Percentiles rank a stretch among this genome's conserved stretches.
phyloP scores from a whole-genome alignment of 2,329 filamentous ascomycete species.

The Parascedosporium putredinis region DNA sequence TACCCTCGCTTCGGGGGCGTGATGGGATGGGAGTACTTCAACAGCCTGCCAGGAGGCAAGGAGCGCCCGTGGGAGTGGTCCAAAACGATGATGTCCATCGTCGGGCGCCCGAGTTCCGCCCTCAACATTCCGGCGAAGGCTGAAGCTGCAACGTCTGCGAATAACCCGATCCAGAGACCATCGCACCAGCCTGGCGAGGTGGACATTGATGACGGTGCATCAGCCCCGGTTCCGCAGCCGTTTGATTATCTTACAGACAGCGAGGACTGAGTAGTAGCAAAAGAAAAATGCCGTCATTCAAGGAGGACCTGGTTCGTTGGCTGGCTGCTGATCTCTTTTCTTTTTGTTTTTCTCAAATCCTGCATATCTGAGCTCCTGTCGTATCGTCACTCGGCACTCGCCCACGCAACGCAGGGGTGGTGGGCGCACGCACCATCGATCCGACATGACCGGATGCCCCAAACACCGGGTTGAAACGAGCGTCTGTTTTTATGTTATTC shows the following conservation, averaged over 20 bases:
- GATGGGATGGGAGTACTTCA: slow-evolving; percentile 96
- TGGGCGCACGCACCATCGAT: too few species aligned
- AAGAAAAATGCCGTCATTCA: too few species aligned
- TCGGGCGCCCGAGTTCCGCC: slow-evolving; percentile 13
- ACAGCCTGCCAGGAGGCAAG: slow-evolving; percentile 56
- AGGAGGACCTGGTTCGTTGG: too few species aligned
- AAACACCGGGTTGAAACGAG: too few species aligned
- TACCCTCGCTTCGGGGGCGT: slow-evolving; percentile 72
- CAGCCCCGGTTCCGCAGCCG: slow-evolving; percentile 15
- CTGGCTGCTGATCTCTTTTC: too few species aligned
- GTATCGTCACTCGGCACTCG: too few species aligned
- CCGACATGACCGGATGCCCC: too few species aligned
- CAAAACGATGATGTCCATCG: slow-evolving; percentile 45
- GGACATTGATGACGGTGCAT: slow-evolving; percentile 4
- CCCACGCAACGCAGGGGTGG: too few species aligned
- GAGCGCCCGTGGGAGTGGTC: slow-evolving; percentile 71
- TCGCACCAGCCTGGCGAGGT: background rate
- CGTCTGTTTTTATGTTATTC: too few species aligned
- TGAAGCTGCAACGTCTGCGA: slow-evolving; percentile 17
- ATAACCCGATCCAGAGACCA: slow-evolving; percentile 11
- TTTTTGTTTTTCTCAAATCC: too few species aligned
- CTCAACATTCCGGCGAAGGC: slow-evolving; percentile 12
- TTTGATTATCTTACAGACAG: slow-evolving; percentile 27
- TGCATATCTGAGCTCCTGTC: too few species aligned
- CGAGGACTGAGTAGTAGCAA: too few species aligned